Percentiles rank a stretch among this genome's conserved stretches.
These are phyloP conservation scores for Sugiyamaella neomexicana DNA, from an alignment of 1,139 yeast genomes.

Conservation along the genomic window DNA sequence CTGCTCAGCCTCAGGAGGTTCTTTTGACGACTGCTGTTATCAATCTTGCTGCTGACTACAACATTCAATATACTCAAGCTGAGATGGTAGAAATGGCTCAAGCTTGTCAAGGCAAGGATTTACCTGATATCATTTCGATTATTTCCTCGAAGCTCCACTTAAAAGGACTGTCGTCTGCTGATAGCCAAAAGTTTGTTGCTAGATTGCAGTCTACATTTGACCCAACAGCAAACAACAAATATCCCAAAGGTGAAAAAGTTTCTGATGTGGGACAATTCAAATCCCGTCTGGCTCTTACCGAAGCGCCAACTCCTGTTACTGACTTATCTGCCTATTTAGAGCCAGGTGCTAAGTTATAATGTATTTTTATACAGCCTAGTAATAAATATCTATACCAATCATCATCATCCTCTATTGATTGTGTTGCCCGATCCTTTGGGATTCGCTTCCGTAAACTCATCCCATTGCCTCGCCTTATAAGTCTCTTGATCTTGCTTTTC, in stretches of 20 bases:
- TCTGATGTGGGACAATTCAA: constrained; percentile 36
- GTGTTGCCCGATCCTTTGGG: constrained; percentile 82
- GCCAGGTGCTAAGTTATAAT: constrained; percentile 34
- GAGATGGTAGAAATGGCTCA: constrained; percentile 29
- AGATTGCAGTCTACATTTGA: constrained; percentile 21
- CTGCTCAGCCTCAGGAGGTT: constrained; percentile 29
- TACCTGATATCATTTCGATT: constrained; percentile 19
- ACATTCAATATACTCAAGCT: constrained; percentile 43
- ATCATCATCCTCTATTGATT: constrained; percentile 74
- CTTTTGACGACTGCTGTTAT: constrained; percentile 29
- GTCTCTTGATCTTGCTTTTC: constrained; percentile 58
- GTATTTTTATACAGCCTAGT: background rate
- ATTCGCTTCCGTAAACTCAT: constrained; percentile 84
- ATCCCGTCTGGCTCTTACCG: constrained; percentile 34
- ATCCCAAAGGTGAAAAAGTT: constrained; percentile 30
- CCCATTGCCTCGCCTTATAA: constrained; percentile 79
- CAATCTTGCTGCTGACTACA: constrained; percentile 72
- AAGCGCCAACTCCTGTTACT: constrained; percentile 39
- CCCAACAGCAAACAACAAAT: constrained; percentile 16
- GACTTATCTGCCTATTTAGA: constrained; percentile 36
- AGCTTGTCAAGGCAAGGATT: constrained; percentile 23
- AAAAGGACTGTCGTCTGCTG: constrained; percentile 22
- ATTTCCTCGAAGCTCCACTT: constrained; percentile 16
- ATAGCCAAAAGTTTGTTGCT: constrained; percentile 23
- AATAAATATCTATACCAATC: background rate